These are phyloP conservation scores for Taphrina wiesneri DNA, from an alignment of 1,139 yeast species.

Conservation along the genomic window DNA sequence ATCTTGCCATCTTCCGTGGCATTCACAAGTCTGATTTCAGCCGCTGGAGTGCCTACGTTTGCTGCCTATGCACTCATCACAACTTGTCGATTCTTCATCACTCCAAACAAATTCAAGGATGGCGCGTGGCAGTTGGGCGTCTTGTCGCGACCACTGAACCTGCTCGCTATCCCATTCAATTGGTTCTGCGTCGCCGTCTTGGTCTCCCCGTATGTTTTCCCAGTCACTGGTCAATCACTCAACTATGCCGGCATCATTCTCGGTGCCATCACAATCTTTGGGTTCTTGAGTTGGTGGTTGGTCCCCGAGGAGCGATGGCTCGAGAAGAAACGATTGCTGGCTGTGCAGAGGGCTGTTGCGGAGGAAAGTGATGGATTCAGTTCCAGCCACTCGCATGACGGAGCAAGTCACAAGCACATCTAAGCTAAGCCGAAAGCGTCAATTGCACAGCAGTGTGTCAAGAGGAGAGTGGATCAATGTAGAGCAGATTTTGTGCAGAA, in stretches of 20 bases:
- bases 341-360: conserved; percentile 13
- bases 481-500: background rate
- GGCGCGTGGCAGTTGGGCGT: conserved; percentile 41
- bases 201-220: conserved; percentile 67
- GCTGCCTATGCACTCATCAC: conserved; percentile 42
- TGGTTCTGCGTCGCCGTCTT: conserved; percentile 62
- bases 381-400: background rate
- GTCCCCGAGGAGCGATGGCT: conserved; percentile 42
- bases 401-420: background rate
- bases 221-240: conserved; percentile 63
- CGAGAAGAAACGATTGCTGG: conserved; percentile 31
- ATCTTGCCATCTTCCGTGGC: conserved; percentile 42
- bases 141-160: conserved; percentile 41
- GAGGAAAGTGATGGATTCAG: conserved; percentile 3
- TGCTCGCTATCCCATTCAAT: conserved; percentile 59
- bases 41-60: conserved; percentile 43
- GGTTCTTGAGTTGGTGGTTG: conserved; percentile 57
- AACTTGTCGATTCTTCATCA: conserved; percentile 42
- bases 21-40: conserved; percentile 43
- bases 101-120: conserved; percentile 38
- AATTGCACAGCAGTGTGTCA: background rate
- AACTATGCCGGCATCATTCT: conserved; percentile 71
- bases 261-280: conserved; percentile 57
- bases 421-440: background rate
- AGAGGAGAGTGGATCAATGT: background rate